These are phyloP conservation scores for Paramecium caudatum DNA, from an alignment of 73 alveolate genomes.

Conservation along the genomic window DNA sequence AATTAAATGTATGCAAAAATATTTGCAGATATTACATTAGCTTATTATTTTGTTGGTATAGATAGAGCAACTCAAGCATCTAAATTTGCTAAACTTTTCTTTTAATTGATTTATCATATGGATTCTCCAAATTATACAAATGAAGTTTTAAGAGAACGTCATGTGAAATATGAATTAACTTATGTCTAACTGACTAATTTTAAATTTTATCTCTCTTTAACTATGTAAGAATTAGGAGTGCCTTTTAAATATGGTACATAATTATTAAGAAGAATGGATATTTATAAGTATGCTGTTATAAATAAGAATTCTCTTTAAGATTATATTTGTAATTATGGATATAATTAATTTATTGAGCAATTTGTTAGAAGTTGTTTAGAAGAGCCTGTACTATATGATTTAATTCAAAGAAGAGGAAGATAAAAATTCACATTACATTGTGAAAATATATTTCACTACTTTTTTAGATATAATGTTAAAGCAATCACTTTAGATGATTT, in stretches of 20 bases:
- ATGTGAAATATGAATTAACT: constrained; percentile 52
- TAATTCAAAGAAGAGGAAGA: not conserved
- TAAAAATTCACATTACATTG: constrained; percentile 37
- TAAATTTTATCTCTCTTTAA: constrained; percentile 34
- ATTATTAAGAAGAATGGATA: constrained; percentile 57
- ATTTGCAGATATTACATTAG: constrained; percentile 43
- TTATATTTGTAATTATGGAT: constrained; percentile 24
- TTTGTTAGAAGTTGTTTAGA: constrained; percentile 31
- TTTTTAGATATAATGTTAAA: constrained; percentile 20
- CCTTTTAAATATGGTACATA: constrained; percentile 7
- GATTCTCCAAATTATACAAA: constrained; percentile 63
- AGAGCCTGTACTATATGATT: constrained; percentile 48
- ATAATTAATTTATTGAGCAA: not conserved
- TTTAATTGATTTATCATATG: constrained; percentile 38
- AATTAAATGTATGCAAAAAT: constrained; percentile 46
- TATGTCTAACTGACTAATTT: constrained; percentile 19
- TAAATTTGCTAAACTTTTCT: constrained; percentile 33
- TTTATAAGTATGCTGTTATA: constrained; percentile 7
- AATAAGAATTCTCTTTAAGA: constrained; percentile 27
- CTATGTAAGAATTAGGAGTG: not conserved
- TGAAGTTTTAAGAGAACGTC: constrained; percentile 58
- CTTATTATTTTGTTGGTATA: constrained; percentile 11
- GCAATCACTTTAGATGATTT: constrained; percentile 58
- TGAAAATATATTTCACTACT: constrained; percentile 52
- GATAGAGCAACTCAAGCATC: constrained; percentile 31